Evolutionary conservation across 2,329 filamentous ascomycete species (phyloP).

Genomic region (Microcera coccophila): DNA sequence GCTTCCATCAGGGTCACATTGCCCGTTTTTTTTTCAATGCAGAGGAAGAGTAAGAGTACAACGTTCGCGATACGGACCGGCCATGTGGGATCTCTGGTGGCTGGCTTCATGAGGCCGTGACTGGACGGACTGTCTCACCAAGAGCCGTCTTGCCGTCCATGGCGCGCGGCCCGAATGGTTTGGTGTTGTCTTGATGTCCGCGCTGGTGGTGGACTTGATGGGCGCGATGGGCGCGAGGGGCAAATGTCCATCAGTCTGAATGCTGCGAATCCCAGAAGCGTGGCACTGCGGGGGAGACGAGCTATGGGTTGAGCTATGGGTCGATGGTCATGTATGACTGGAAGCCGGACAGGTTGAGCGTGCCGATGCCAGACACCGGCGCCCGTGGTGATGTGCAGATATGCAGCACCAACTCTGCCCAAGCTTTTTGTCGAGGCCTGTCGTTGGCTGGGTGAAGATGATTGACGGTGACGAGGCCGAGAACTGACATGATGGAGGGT

Average conservation of each 20-base stretch:
- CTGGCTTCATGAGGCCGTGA: not conserved
- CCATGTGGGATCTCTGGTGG: not conserved
- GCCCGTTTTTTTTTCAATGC: conserved; percentile 1
- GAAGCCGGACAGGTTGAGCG: conserved; percentile 9
- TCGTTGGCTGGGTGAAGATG: no score
- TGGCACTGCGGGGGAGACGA: conserved; percentile 6
- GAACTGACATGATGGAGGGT: not conserved
- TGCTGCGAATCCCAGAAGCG: conserved; percentile 7
- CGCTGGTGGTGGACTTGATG: not conserved
- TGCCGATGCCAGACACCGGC: conserved; percentile 14
- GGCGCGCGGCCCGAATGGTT: not conserved
- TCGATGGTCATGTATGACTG: conserved; percentile 3
- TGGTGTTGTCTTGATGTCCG: not conserved
- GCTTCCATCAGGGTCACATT: conserved; percentile 12
- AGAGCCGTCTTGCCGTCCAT: not conserved
- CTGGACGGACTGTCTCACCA: not conserved
- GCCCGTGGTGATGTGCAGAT: conserved; percentile 15
- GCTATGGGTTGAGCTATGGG: conserved; percentile 13
- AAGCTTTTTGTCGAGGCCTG: no score
- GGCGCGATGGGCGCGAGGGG: no score
- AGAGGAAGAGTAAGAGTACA: no score
- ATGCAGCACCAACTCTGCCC: no score
- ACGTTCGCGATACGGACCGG: not conserved
- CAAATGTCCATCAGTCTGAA: no score
- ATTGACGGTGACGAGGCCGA: no score